Evolutionary conservation across 2,329 filamentous ascomycete genomes (phyloP).

Genomic region (Fusarium decemcellulare): DNA sequence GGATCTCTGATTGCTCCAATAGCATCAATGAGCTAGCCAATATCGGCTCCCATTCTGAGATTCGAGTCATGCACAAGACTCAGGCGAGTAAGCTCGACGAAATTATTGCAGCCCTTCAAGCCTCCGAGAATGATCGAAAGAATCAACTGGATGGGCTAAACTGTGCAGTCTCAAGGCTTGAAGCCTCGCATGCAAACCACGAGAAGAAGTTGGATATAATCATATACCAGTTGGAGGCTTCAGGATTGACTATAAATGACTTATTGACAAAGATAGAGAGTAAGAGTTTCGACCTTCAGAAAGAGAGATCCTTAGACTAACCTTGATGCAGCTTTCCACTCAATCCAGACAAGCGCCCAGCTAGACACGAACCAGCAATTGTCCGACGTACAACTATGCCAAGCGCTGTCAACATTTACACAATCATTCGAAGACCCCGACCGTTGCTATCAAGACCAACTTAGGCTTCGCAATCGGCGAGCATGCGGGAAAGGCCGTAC

Average conservation of each 20-base stretch:
- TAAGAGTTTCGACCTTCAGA: accelerated
- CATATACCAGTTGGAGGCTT: background rate
- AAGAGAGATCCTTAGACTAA: background rate
- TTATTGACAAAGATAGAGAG: constrained; percentile 5
- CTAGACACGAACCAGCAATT: constrained; percentile 15
- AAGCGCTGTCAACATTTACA: background rate
- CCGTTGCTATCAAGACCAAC: background rate
- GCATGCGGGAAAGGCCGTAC: accelerated
- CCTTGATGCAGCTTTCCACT: background rate
- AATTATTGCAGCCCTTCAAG: background rate
- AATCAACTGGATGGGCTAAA: background rate
- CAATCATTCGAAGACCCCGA: constrained; percentile 3
- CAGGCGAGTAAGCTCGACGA: constrained; percentile 4
- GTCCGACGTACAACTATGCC: constrained; percentile 7
- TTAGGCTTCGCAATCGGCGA: background rate
- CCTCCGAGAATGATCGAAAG: background rate
- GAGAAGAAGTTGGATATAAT: constrained; percentile 7
- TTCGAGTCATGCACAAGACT: constrained; percentile 2
- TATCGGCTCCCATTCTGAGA: background rate
- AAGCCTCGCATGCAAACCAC: background rate
- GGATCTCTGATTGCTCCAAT: background rate
- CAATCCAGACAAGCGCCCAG: constrained; percentile 8
- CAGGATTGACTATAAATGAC: constrained; percentile 8
- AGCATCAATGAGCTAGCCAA: constrained; percentile 7
- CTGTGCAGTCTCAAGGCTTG: background rate